Conservation (phyloP, 1,284 basidiomycete species). For the Ustilago loliicola region DNA sequence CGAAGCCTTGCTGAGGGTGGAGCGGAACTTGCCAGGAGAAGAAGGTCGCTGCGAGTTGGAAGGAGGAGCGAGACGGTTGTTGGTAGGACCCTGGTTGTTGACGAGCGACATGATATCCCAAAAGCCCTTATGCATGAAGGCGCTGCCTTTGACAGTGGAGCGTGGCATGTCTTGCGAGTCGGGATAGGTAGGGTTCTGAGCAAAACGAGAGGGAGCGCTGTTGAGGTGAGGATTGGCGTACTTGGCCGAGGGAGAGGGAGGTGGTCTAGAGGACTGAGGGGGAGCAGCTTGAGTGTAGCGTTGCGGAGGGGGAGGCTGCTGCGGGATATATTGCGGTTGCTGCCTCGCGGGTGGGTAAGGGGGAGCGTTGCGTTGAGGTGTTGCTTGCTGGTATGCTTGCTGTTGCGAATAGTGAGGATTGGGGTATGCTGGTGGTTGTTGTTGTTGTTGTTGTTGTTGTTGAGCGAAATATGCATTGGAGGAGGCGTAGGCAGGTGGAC, state of each 20-base stretch:
- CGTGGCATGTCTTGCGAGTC: constrained; percentile 38
- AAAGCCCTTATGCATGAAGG: constrained; percentile 68
- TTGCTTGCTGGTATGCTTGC: constrained; percentile 24
- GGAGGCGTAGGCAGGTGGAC: constrained; percentile 29
- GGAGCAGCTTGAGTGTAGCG: constrained; percentile 17
- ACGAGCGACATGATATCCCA: constrained; percentile 66
- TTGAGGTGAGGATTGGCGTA: constrained; percentile 48
- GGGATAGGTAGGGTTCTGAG: constrained; percentile 21
- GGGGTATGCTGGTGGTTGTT: constrained; percentile 15
- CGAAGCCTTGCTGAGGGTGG: constrained; percentile 59
- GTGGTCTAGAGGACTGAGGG: constrained; percentile 28
- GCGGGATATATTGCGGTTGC: constrained; percentile 32
- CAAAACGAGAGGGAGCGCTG: constrained; percentile 49
- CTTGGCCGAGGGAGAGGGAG: constrained; percentile 41
- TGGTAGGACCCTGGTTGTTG: constrained; percentile 45
- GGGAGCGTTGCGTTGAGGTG: constrained; percentile 20
- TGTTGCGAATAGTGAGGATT: constrained; percentile 20
- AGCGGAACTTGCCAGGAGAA: constrained; percentile 47
- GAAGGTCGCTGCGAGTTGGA: constrained; percentile 30
- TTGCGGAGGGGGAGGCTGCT: constrained; percentile 29
- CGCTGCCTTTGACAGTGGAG: constrained; percentile 54
- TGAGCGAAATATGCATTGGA: constrained; percentile 9
- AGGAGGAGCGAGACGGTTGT: constrained; percentile 38
- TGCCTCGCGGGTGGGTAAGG: constrained; percentile 8
- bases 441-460: constrained; percentile 7